Conservation (phyloP, 73 alveolate species). For the Strombidium stylifer region DNA sequence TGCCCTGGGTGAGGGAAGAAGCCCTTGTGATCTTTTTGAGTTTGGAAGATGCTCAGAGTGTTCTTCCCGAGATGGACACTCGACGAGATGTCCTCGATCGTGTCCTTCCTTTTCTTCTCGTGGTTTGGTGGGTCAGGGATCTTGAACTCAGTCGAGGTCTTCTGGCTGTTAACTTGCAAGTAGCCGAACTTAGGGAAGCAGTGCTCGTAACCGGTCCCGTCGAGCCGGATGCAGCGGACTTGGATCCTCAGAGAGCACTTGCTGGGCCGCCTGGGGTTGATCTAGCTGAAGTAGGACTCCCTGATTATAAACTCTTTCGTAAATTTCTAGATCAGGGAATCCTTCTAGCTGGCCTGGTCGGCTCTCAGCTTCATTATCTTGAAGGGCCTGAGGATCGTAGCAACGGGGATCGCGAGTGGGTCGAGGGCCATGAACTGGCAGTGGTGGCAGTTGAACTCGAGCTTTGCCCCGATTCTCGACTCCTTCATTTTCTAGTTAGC, state of each 20-base stretch:
- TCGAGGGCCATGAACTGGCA: constrained; percentile 40
- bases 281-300: no score
- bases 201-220: constrained; percentile 43
- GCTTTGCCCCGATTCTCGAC: constrained; percentile 1
- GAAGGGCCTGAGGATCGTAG: constrained; percentile 41
- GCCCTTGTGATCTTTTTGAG: constrained; percentile 29
- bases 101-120: constrained; percentile 59
- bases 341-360: constrained; percentile 8
- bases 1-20: constrained; percentile 26
- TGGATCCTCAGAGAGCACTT: constrained; percentile 8
- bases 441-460: constrained; percentile 16
- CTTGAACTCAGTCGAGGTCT: constrained; percentile 30
- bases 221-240: constrained; percentile 56
- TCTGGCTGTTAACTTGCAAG: constrained; percentile 3
- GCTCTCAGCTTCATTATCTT: constrained; percentile 24
- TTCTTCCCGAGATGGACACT: constrained; percentile 31
- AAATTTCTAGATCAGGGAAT: no score
- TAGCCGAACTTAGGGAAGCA: constrained; percentile 61
- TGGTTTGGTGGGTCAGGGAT: constrained; percentile 62
- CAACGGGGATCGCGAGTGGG: constrained; percentile 49
- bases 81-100: constrained; percentile 35
- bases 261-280: no score
- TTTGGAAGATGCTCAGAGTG: constrained; percentile 19
- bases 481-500: not conserved
- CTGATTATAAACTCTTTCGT: no score